Base-by-base conservation (phyloP, 164 flowering plant genomes). In the Nelumbo lutea region DNA sequence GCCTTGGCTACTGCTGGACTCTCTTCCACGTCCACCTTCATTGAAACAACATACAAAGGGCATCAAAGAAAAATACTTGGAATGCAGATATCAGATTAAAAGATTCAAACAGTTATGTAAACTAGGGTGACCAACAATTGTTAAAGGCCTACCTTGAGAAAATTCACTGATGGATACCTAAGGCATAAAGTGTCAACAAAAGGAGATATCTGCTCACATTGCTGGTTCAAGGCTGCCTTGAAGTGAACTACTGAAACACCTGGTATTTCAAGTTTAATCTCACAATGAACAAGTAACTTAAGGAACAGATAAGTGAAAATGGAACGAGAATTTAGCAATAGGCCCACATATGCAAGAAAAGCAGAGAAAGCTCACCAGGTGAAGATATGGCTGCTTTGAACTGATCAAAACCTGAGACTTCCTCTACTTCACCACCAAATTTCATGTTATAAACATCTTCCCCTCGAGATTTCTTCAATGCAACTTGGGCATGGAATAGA, bases 341-440 rank as follows among this genome's bases (percentile, higher is more conserved):
- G 52, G 1, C 51, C 4, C 38, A 14, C 15, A 40, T 1, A 70
- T 40, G 13, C 0, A 4, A 60, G 71, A 9, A 6, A 15, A 66
- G 5, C 27, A 27, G n/a, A n/a, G 2, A 53, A 70, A 2, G 42
- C 75, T 71, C 69, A 91, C 98, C 89, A 66, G 93, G 86, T 13
- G 86, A 85, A 42, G 90, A 84, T 68, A 91, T 78, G 40, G 82
- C 90, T 48, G 88, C 88, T 76, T 72, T 83, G 75, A 94, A 87
- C 71, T 86, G 96, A 66, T 88, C 93, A 48, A 82, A 68, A 50
- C 80, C 80, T 6, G 81, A 80, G 5, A 94, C 77, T 68, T 81
- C 85, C 80, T 94, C 96, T 43, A 94, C 96, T 75, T 88, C 98
- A 51, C 98, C 96, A 60, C 98, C 94, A 69, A 90, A 91, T 71